Evolutionary conservation across 2,329 filamentous ascomycete species (phyloP).

Genomic region (Sporothrix dimorphospora): DNA sequence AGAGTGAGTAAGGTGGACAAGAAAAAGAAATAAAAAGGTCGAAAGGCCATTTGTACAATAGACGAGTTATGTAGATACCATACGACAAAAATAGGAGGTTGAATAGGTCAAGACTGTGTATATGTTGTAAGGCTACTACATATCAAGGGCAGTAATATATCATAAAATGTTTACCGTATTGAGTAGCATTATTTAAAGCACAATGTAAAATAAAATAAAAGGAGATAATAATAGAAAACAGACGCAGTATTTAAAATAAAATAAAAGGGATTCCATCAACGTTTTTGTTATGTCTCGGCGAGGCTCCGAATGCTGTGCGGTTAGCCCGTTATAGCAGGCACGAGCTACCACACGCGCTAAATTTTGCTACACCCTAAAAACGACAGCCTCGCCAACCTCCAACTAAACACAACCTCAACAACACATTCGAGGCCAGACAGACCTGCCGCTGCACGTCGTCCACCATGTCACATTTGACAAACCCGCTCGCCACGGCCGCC

Average conservation of each 20-base stretch:
- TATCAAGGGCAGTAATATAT: not conserved
- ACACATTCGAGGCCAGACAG: not conserved
- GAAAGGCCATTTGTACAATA: not conserved
- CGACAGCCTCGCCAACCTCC: conserved; percentile 15
- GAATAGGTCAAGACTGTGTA: not conserved
- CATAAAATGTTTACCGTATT: not conserved
- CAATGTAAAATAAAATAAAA: not conserved
- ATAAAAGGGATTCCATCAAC: not conserved
- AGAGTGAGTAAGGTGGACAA: not conserved
- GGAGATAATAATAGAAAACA: not conserved
- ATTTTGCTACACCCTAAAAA: not conserved
- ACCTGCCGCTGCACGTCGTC: not conserved
- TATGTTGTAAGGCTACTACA: not conserved
- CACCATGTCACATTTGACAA: conserved; percentile 65
- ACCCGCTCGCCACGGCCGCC: conserved; percentile 71
- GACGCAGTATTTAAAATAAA: not conserved
- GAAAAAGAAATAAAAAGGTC: not conserved
- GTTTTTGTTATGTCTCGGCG: not conserved
- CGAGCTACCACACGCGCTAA: not conserved
- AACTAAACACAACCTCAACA: not conserved
- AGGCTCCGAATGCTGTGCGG: not conserved
- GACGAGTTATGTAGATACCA: not conserved
- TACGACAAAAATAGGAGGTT: not conserved
- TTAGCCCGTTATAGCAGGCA: not conserved
- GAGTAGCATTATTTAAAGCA: not conserved